These are phyloP conservation scores for Lepiota venenata DNA, from an alignment of 768 basidiomycete genomes.

Conservation along the genomic window DNA sequence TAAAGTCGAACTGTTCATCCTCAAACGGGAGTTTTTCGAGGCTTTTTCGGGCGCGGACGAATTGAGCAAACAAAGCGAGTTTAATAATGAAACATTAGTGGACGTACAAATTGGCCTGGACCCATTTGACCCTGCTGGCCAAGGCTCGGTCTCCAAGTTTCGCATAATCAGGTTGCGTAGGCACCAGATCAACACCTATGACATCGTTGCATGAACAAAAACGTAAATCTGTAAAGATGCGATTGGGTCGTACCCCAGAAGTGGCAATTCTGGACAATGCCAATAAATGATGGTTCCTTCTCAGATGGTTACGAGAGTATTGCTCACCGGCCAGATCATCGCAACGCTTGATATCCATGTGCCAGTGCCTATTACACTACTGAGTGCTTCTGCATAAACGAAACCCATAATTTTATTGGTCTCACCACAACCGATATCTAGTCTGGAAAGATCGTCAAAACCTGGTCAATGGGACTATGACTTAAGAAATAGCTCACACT, in stretches of 20 bases:
- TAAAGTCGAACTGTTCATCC: constrained; percentile 73
- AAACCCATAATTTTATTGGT: constrained; percentile 8
- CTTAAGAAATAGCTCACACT: constrained; percentile 44
- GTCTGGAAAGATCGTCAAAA: constrained; percentile 27
- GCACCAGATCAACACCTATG: constrained; percentile 66
- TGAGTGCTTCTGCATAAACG: neutral
- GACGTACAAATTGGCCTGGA: constrained; percentile 68
- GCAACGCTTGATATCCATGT: constrained; percentile 71
- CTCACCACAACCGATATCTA: constrained; percentile 75
- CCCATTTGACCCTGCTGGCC: constrained; percentile 63
- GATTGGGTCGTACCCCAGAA: constrained; percentile 36
- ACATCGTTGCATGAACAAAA: neutral
- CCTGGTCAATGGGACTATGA: constrained; percentile 1
- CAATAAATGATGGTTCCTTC: constrained; percentile 3
- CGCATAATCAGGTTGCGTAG: constrained; percentile 66
- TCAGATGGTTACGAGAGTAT: neutral
- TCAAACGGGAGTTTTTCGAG: constrained; percentile 68
- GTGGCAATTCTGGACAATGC: constrained; percentile 30
- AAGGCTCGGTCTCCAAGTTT: constrained; percentile 56
- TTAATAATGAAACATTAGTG: neutral
- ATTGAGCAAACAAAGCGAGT: constrained; percentile 2
- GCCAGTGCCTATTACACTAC: constrained; percentile 50
- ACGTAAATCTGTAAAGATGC: neutral
- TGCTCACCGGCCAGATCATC: constrained; percentile 56
- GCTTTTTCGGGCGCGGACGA: constrained; percentile 28